Evolutionary conservation across 2,329 filamentous ascomycete genomes (phyloP), one percentile per base, ranked within the genome.

Genomic region (Dactylellina drechsleri): DNA sequence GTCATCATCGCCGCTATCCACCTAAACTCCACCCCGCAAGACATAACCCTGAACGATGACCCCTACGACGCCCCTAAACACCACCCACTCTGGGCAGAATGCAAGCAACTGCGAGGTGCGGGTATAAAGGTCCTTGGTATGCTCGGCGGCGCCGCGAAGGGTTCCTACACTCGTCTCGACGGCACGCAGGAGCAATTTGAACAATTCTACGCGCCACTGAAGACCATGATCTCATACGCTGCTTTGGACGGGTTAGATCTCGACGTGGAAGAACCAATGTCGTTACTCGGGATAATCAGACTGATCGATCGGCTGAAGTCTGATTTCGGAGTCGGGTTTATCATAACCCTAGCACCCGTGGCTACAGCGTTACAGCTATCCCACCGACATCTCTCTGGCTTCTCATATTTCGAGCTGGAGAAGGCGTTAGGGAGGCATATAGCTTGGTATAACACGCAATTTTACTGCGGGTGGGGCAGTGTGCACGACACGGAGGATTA

Each of bases 381-480:
- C 31, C 82, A 86, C 10, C 82, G 89, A 26, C 86, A 90, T 47
- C 85, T 96, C 2, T 93, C 90, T 72, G 93, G 93, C 0, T 97
- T 97, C 81, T 86, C 88, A 80, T 97, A 97, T 82, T 85, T 88
- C 52, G 84, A 88, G 10, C 85, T 97, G 1, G 92, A 96, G 80
- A 84, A 86, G 10, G 85, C 87, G 81, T 85, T 68, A 31, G 71
- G 71, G n/a, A 68, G 50, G 23, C 43, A 75, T 36, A 75, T 75
- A 28, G 85, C 86, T 1, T 97, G 92, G 88, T 97, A 97, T 82
- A 97, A 97, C 80, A 86, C 90, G 4, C 93, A 97, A 80, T 96
- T 97, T 82, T 97, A 97, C 85, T 95, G 91, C 80, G 92, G 92
- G 1, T 97, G 92, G 89, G 92, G 92, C 7, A 88, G 88, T 67